A percentile compares a stretch with the other conserved stretches of the same genome.
Evolutionary conservation across 106 monocot genomes (phyloP).

Genomic region (Phalaenopsis equestris): DNA sequence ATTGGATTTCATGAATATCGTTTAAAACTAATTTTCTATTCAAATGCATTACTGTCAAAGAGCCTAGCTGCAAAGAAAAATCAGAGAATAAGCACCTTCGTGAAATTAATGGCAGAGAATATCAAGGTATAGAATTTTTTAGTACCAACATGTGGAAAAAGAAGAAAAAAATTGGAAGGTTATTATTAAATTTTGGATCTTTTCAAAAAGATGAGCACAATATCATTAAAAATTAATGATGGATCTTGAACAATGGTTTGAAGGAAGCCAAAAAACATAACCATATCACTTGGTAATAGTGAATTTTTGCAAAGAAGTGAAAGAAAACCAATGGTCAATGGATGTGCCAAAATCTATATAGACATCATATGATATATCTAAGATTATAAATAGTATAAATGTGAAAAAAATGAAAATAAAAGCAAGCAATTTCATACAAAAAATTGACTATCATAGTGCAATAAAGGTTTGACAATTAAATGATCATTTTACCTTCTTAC

Average conservation of each 20-base stretch:
- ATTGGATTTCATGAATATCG: constrained; percentile 1
- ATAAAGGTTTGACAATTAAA: too few relatives aligned
- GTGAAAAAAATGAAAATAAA: too few relatives aligned
- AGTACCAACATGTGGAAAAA: neutral
- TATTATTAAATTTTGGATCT: neutral
- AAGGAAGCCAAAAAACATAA: neutral
- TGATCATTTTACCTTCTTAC: too few relatives aligned
- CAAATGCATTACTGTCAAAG: neutral
- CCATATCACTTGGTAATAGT: neutral
- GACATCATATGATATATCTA: too few relatives aligned
- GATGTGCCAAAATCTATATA: too few relatives aligned
- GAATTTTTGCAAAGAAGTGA: neutral
- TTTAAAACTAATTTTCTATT: neutral
- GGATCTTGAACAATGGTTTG: neutral
- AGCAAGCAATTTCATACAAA: too few relatives aligned
- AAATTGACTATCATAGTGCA: too few relatives aligned
- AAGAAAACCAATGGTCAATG: neutral
- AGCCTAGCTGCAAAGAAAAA: neutral
- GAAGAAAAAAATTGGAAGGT: neutral
- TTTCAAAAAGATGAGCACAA: neutral
- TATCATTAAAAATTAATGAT: neutral
- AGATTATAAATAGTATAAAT: too few relatives aligned
- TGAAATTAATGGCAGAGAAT: neutral
- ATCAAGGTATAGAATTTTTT: neutral
- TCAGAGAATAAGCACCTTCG: neutral